A percentile compares a stretch with the other conserved stretches of the same genome.
phyloP scores from a whole-genome alignment of 2,329 filamentous ascomycete genomes.

The Orbilia blumenaviensis region DNA sequence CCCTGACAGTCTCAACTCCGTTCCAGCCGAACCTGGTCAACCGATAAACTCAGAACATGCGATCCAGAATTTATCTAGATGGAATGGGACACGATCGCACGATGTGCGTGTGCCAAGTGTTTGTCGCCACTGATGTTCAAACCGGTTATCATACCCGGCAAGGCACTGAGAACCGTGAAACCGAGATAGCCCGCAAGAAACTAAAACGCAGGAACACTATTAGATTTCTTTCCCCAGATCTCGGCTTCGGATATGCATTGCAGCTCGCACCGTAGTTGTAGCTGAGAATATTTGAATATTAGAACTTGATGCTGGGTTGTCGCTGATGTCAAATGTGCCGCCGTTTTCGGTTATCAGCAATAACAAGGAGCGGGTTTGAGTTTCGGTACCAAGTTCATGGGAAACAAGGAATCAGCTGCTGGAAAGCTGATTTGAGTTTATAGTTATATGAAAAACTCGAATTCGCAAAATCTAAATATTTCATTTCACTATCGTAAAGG shows the following conservation, averaged over 20 bases:
- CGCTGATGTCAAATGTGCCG: slow-evolving; percentile 3
- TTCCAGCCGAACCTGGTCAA: neutral
- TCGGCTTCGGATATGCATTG: no score
- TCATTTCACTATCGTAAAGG: no score
- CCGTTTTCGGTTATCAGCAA: neutral
- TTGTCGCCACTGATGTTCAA: slow-evolving; percentile 1
- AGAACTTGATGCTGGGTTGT: neutral
- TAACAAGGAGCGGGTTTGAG: neutral
- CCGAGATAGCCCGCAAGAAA: neutral
- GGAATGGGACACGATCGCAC: slow-evolving; percentile 3
- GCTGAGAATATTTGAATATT: neutral
- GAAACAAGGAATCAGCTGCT: neutral
- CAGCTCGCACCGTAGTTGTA: neutral
- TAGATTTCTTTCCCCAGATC: neutral
- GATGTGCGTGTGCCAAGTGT: slow-evolving; percentile 5
- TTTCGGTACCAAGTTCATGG: slow-evolving; percentile 10
- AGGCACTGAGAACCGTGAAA: neutral
- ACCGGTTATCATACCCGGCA: neutral
- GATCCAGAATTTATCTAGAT: neutral
- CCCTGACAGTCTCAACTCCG: neutral
- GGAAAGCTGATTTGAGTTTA: slow-evolving; percentile 1
- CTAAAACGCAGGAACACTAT: no score
- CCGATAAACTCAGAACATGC: neutral
- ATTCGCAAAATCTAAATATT: no score
- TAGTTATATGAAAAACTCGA: no score